These are phyloP conservation scores for Paragyromitra xinjiangensis DNA, from an alignment of 495 filamentous ascomycete genomes.

Conservation along the genomic window DNA sequence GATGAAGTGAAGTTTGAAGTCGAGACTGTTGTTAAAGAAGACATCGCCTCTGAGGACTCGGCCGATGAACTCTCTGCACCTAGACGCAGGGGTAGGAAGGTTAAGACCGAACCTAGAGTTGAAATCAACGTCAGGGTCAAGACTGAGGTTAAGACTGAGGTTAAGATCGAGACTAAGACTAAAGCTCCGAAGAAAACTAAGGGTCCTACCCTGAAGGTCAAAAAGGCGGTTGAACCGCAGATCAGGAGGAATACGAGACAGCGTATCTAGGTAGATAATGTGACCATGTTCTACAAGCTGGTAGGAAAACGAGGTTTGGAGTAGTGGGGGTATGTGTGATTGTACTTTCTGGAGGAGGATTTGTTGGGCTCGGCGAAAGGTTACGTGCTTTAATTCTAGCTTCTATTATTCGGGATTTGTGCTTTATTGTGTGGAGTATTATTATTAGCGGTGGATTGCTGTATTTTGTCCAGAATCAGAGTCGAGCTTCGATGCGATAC, in stretches of 20 bases:
- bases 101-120: background rate
- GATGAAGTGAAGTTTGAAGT: background rate
- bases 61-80: background rate
- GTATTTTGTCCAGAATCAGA: too few species aligned
- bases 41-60: background rate
- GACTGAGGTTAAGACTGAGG: background rate
- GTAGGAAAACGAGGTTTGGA: background rate
- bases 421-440: too few species aligned
- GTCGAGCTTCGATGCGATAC: too few species aligned
- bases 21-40: background rate
- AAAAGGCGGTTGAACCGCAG: background rate
- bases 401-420: too few species aligned
- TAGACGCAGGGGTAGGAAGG: background rate
- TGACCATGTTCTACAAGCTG: background rate
- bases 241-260: background rate
- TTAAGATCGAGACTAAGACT: background rate
- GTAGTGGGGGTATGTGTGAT: background rate
- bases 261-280: background rate
- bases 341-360: background rate
- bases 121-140: background rate
- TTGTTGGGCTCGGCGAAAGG: too few species aligned
- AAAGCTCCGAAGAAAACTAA: constrained; percentile 2
- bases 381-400: too few species aligned
- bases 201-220: background rate
- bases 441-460: too few species aligned